phyloP scores from a whole-genome alignment of 345 rosid species.

The Ceriops tagal region DNA sequence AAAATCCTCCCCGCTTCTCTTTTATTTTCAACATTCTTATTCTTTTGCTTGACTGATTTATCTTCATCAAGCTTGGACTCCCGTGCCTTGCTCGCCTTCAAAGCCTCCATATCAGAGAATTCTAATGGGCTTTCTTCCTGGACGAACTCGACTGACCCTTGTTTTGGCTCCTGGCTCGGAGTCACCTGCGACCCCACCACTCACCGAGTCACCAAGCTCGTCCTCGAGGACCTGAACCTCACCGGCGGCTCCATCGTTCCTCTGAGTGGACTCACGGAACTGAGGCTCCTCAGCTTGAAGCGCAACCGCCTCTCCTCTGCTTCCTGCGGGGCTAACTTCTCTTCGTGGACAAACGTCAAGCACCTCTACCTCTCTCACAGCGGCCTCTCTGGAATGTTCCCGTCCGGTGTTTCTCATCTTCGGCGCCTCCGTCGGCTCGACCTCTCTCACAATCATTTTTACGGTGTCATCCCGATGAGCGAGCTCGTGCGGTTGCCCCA shows the following conservation, averaged over 20 bases:
- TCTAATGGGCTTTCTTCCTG: slow-evolving; percentile 26
- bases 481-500: slow-evolving; percentile 24
- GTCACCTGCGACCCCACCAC: slow-evolving; percentile 34
- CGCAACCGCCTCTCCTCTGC: slow-evolving; percentile 31
- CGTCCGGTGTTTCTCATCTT: slow-evolving; percentile 24
- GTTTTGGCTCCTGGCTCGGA: slow-evolving; percentile 35
- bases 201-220: slow-evolving; percentile 35
- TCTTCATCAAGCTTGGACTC: slow-evolving; percentile 6
- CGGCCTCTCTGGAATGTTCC: slow-evolving; percentile 28
- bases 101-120: slow-evolving; percentile 15
- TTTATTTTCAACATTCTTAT: background rate
- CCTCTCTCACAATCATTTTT: slow-evolving; percentile 34
- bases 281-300: slow-evolving; percentile 42
- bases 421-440: slow-evolving; percentile 38
- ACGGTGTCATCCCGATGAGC: slow-evolving; percentile 31
- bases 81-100: slow-evolving; percentile 27
- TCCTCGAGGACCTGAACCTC: slow-evolving; percentile 33
- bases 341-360: slow-evolving; percentile 30
- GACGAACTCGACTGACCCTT: slow-evolving; percentile 28
- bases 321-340: slow-evolving; percentile 11
- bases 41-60: slow-evolving; percentile 14
- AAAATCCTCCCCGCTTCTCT: background rate
- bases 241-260: slow-evolving; percentile 27
- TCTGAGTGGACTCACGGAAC: slow-evolving; percentile 26
- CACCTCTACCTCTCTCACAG: slow-evolving; percentile 44